Evolutionary conservation across 148 eudicot species (phyloP).

Genomic region (Heliosperma pusillum): DNA sequence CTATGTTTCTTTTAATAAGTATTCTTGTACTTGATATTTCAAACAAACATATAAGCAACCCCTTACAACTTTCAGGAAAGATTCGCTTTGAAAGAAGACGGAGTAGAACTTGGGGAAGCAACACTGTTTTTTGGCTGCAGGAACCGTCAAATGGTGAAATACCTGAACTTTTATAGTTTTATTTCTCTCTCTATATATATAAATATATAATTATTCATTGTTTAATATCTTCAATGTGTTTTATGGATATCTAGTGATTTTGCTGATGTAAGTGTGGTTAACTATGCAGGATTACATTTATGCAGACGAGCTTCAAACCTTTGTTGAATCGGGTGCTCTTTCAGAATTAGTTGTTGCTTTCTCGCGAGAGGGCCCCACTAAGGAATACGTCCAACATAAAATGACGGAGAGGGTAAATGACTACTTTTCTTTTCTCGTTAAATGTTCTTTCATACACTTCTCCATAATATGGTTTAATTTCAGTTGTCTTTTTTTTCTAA

Average conservation of each 20-base stretch:
- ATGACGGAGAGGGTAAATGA: conserved; percentile 67
- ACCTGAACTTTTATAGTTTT: not conserved
- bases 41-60: not conserved
- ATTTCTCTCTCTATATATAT: not conserved
- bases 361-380: conserved; percentile 88
- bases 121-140: conserved; percentile 86
- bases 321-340: conserved; percentile 62
- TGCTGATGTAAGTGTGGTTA: conserved; percentile 12
- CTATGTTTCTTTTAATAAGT: not conserved
- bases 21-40: not conserved
- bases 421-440: too few species aligned
- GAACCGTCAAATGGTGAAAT: conserved; percentile 62
- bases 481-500: not conserved
- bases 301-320: conserved; percentile 71
- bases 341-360: conserved; percentile 88
- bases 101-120: conserved; percentile 76
- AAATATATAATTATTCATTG: too few species aligned
- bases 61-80: conserved; percentile 59
- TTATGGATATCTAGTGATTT: not conserved
- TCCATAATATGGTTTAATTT: not conserved
- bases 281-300: conserved; percentile 74
- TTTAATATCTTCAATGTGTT: too few species aligned
- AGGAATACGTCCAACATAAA: conserved; percentile 95
- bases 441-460: conserved; percentile 20
- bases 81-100: conserved; percentile 75